A percentile compares a stretch with the other conserved stretches of the same genome.
These are phyloP conservation scores for Kluyveromyces lactis DNA, from an alignment of 805 yeast species.

Conservation along the genomic window DNA sequence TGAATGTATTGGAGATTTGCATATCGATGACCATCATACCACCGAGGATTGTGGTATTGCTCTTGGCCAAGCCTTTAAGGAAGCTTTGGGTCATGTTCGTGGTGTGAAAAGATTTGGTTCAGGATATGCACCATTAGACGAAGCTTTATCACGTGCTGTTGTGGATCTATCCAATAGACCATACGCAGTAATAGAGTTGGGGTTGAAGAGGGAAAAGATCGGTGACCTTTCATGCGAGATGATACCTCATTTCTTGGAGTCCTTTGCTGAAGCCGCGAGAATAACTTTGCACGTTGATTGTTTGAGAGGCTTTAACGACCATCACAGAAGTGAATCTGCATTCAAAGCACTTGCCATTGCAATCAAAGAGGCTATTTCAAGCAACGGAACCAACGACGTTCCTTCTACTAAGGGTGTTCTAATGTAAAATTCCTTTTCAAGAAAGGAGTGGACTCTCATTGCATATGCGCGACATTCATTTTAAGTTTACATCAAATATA, in stretches of 20 bases:
- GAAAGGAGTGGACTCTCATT: neutral
- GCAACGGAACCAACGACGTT: conserved; percentile 81
- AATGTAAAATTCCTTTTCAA: conserved; percentile 32
- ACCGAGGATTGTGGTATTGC: conserved; percentile 95
- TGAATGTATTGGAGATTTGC: conserved; percentile 89
- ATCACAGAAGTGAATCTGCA: conserved; percentile 92
- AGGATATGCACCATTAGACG: conserved; percentile 95
- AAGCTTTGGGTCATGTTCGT: conserved; percentile 79
- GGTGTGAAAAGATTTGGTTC: conserved; percentile 91
- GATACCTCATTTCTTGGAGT: conserved; percentile 95
- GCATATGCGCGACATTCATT: neutral
- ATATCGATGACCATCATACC: conserved; percentile 95
- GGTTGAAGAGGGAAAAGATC: conserved; percentile 83
- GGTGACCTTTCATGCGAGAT: conserved; percentile 91
- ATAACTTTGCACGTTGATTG: conserved; percentile 93
- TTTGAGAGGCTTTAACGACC: conserved; percentile 88
- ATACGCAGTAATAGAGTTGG: conserved; percentile 80
- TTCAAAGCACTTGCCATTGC: conserved; percentile 96
- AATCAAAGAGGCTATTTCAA: conserved; percentile 71
- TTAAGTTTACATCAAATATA: too few species aligned
- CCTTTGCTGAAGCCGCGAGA: conserved; percentile 88
- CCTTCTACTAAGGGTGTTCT: conserved; percentile 96
- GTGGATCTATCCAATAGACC: conserved; percentile 93
- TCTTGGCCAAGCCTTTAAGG: conserved; percentile 78
- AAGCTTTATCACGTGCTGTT: conserved; percentile 93